Evolutionary conservation across 2,329 filamentous ascomycete genomes (phyloP).

Genomic region (Aspergillus luchuensis): DNA sequence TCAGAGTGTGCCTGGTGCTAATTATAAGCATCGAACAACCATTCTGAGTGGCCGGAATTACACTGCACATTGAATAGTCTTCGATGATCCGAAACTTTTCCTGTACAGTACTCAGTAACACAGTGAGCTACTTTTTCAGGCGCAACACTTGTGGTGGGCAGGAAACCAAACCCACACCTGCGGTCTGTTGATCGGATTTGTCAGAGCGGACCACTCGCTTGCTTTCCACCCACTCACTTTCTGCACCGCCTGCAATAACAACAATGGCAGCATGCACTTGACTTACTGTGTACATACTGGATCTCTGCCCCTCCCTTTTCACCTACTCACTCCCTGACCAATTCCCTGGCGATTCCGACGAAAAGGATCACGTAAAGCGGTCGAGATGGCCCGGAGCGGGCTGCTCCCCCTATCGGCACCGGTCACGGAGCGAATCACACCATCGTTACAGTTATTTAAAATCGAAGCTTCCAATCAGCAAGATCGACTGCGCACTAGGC

Average conservation of each 20-base stretch:
- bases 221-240: not conserved
- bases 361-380: not conserved
- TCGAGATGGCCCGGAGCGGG: not conserved
- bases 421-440: conserved; percentile 3
- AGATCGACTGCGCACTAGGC: not conserved
- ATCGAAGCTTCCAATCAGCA: conserved; percentile 11
- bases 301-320: not conserved
- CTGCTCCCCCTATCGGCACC: conserved; percentile 1
- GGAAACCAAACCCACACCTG: not conserved
- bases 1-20: not conserved
- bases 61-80: not conserved
- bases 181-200: not conserved
- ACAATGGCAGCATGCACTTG: not conserved
- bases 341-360: too few relatives aligned
- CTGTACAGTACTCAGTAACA: not conserved
- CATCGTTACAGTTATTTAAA: conserved; percentile 2
- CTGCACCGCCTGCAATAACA: not conserved
- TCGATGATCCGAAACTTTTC: not conserved
- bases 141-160: not conserved
- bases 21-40: not conserved
- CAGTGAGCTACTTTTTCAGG: too few relatives aligned
- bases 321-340: too few relatives aligned
- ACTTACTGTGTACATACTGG: not conserved
- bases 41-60: not conserved
- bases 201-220: not conserved